These are phyloP conservation scores for Aegilops longissima DNA, from an alignment of 176 grass and related monocot species.

Conservation along the genomic window DNA sequence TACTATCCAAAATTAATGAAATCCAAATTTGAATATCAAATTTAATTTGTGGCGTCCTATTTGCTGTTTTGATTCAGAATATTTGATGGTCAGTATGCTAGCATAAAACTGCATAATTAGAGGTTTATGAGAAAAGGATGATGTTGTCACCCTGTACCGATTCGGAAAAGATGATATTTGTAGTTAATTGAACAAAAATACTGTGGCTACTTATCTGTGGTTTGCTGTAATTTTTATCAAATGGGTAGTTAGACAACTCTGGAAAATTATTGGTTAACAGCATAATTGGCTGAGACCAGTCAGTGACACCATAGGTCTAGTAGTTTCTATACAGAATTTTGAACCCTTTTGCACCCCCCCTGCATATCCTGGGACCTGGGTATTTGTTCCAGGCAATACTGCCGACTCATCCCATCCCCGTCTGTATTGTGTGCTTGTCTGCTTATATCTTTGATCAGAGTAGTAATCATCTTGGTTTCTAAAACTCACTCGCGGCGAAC, in stretches of 20 bases:
- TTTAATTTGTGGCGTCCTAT: background rate
- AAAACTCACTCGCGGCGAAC: background rate
- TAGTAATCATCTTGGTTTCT: background rate
- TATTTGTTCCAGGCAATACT: background rate
- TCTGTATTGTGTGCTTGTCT: background rate
- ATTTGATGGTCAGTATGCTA: background rate
- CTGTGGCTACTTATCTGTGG: background rate
- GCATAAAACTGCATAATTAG: background rate
- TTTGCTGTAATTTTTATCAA: background rate
- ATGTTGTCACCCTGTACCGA: background rate
- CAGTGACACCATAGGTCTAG: background rate
- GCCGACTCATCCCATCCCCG: background rate
- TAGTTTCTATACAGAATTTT: background rate
- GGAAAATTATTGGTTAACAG: background rate
- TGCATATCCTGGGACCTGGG: background rate
- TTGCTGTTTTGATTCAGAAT: conserved; percentile 3
- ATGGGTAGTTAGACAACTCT: background rate
- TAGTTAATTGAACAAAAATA: background rate
- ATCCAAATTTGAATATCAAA: background rate
- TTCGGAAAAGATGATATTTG: background rate
- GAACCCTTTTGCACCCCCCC: background rate
- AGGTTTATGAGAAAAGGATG: background rate
- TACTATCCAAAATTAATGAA: background rate
- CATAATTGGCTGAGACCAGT: background rate
- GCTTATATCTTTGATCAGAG: background rate